Evolutionary conservation across 169 alveolate genomes (phyloP), one percentile per base, ranked within the genome.

Genomic region (Plasmodium yoelii): DNA sequence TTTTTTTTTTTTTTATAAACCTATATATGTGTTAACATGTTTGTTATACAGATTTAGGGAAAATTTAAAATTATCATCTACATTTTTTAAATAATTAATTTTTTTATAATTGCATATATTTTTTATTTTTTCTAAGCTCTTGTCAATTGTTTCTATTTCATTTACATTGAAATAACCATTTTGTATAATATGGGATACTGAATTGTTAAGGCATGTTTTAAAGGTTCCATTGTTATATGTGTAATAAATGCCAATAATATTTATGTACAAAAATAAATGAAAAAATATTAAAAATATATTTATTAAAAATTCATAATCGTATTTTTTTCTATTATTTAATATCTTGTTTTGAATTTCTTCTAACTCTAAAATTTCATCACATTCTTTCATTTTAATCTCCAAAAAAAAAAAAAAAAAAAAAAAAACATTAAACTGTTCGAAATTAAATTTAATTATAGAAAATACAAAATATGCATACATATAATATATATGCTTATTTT

Each of bases 201-300:
- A 15, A 7, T 55, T 15, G 49, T 67, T 44, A 59, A 80, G 55
- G 46, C 90, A 80, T 18, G 8, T 39, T 28, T 60, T 42, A 34
- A 55, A 80, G 39, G 51, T 44, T 22, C 65, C 84, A 24, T 51
- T 65, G 22, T 60, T 57, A 19, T 80, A 56, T 2, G 82, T 55
- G 19, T 55, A 80, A 53, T 80, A 67, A 18, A 80, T 70, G 42
- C 65, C 4, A 26, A 80, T 57, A 15, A 80, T 15, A n/a, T 18
- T 67, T 47, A 70, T 59, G 47, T 46, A 80, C 53, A 80, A 59
- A 67, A 80, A 28, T 39, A 80, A 65, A 80, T 80, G 90, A 18
- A 24, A 26, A 39, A 47, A 10, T 34, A 80, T 34, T 55, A 80
- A 67, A 53, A 67, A 1, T 18, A 70, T 34, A 39, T 80, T 51